Evolutionary conservation across 768 basidiomycete genomes (phyloP).

Genomic region (Coprinopsis cinerea): DNA sequence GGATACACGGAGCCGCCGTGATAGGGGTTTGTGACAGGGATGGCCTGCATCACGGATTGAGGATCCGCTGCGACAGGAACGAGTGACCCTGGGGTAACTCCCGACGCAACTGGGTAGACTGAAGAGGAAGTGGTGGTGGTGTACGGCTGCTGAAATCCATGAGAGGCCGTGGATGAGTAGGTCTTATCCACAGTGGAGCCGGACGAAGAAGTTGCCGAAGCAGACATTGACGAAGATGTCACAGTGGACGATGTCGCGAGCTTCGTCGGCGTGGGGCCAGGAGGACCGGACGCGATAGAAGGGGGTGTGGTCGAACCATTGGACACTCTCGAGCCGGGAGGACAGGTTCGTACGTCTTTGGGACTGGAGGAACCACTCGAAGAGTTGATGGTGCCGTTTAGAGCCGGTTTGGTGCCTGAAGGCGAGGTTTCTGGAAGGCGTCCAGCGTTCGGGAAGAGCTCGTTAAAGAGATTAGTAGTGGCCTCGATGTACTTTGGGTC

Average conservation of each 20-base stretch:
- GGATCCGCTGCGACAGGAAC: neutral
- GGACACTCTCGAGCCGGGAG: neutral
- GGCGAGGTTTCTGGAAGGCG: neutral
- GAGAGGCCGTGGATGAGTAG: neutral
- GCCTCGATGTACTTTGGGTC: conserved; percentile 4
- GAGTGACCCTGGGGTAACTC: neutral
- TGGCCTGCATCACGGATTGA: neutral
- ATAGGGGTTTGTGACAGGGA: neutral
- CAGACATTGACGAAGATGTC: too few species aligned
- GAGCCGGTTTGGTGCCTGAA: neutral
- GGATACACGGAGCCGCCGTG: conserved; percentile 20
- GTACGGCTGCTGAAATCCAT: neutral
- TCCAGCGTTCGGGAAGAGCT: conserved; percentile 7
- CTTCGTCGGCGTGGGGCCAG: neutral
- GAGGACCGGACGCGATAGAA: neutral
- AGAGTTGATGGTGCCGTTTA: neutral
- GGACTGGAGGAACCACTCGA: neutral
- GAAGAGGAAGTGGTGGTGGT: neutral
- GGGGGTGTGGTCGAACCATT: neutral
- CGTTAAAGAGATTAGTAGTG: conserved; percentile 2
- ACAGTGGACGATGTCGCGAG: too few species aligned
- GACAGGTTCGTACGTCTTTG: neutral
- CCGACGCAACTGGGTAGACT: neutral
- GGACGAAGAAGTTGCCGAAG: neutral
- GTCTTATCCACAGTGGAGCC: neutral